Evolutionary conservation across 2,329 filamentous ascomycete species (phyloP), one percentile per base, ranked within the genome.

Genomic region (Didymella keratinophila): DNA sequence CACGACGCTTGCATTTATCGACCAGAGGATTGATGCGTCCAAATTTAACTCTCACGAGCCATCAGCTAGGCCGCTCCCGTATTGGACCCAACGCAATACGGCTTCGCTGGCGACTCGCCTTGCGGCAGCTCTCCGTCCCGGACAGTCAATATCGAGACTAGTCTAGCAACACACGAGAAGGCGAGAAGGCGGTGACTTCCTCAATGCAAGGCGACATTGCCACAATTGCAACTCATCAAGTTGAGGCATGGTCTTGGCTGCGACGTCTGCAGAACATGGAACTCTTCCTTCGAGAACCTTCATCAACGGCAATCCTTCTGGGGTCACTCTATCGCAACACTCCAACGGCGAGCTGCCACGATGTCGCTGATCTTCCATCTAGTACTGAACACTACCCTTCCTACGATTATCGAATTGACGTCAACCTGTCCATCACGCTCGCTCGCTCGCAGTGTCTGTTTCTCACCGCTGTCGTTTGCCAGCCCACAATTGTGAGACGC

Each of bases 1-100:
- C 41, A 23, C 25, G 47, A 58, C 44, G 48, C 53, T 39, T 49
- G 59, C 57, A 27, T 37, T 16, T 41, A 37, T 49, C 62, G 42
- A 36, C 34, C 39, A 21, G 20, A 45, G 41, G 34, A 46, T n/a
- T 36, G 51, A 36, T 16, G 45, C 34, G 9, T 44, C 32, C 61
- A 62, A 65, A 59, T 59, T 60, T 58, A 60, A 62, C 39, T 46
- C 42, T 54, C 41, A 53, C 50, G 32, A 58, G 21, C 44, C 60
- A 50, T 37, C 50, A 43, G 18, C 43, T 55, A 45, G 60, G 32
- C 47, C 44, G 53, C 49, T 47, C 50, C 51, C 57, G 49, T 54
- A 58, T 56, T 52, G 56, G 57, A 36, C n/a, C 46, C 51, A 36
- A 41, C 36, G 27, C 44, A 23, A 58, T 36, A 54, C 50, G 56